phyloP scores from a whole-genome alignment of 345 rosid genomes.

The Salix arbutifolia region DNA sequence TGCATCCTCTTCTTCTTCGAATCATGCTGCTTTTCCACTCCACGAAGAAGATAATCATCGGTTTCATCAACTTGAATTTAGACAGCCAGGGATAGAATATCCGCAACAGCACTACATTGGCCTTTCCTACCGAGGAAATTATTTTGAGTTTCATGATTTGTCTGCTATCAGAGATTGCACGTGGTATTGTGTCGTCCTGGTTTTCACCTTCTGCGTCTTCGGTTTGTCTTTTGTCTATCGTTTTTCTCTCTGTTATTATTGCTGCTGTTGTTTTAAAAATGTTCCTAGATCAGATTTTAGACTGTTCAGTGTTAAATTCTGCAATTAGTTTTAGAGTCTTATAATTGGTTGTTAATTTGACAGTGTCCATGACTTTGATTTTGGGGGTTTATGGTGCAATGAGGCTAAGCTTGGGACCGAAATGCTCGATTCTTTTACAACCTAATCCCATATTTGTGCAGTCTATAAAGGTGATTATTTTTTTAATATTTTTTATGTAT shows the following conservation, averaged over 20 bases:
- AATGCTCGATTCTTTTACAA: conserved; percentile 56
- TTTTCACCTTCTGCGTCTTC: conserved; percentile 82
- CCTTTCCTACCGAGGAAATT: conserved; percentile 30
- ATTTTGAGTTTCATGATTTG: conserved; percentile 28
- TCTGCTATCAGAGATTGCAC: conserved; percentile 57
- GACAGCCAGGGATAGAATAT: conserved; percentile 41
- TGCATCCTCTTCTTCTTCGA: neutral
- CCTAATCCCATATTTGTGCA: conserved; percentile 80
- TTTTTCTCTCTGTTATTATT: neutral
- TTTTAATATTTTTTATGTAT: neutral
- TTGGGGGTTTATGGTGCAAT: conserved; percentile 78
- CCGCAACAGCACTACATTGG: conserved; percentile 30
- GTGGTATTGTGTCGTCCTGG: conserved; percentile 83
- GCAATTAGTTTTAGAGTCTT: neutral
- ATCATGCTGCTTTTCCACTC: neutral
- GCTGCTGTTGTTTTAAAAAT: neutral
- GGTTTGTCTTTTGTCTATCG: conserved; percentile 42
- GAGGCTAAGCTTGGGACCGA: conserved; percentile 63
- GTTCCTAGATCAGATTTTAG: neutral
- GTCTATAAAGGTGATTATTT: conserved; percentile 50
- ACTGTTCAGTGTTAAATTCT: neutral
- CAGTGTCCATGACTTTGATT: conserved; percentile 87
- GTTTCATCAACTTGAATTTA: neutral
- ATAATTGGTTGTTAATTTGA: neutral
- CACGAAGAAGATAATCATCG: neutral